phyloP scores from a whole-genome alignment of 805 yeast species.

The Wickerhamiella vanderwaltii region DNA sequence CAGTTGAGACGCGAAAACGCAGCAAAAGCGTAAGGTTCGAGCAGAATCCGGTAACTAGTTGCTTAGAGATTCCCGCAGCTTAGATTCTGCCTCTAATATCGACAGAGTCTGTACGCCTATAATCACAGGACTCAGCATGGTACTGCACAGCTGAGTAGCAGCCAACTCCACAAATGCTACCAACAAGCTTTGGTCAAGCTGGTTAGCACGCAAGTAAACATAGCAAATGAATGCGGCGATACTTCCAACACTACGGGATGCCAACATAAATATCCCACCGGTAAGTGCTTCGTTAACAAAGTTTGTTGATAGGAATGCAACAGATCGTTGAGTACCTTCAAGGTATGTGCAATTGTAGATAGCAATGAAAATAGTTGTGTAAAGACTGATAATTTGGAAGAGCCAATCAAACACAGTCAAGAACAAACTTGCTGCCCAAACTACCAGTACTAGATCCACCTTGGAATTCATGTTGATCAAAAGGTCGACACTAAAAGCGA shows the following conservation, averaged over 20 bases:
- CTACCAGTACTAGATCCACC: constrained; percentile 16
- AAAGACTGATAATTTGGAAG: constrained; percentile 76
- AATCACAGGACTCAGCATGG: constrained; percentile 61
- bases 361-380: constrained; percentile 78
- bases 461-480: constrained; percentile 9
- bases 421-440: constrained; percentile 26
- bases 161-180: constrained; percentile 64
- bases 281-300: constrained; percentile 74
- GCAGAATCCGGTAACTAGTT: constrained; percentile 15
- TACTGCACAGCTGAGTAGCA: constrained; percentile 60
- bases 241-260: constrained; percentile 58
- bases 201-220: constrained; percentile 39
- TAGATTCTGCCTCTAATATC: constrained; percentile 2
- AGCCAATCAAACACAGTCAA: constrained; percentile 61
- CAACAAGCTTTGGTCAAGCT: constrained; percentile 24
- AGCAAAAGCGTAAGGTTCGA: constrained; percentile 22
- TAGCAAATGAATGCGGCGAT: constrained; percentile 51
- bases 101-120: constrained; percentile 69
- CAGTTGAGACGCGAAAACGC: constrained; percentile 15
- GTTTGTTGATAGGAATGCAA: constrained; percentile 31
- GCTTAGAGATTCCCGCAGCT: constrained; percentile 11
- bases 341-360: constrained; percentile 72
- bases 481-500: constrained; percentile 5
- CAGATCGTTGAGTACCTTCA: constrained; percentile 68
- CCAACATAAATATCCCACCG: constrained; percentile 66